Conservation (phyloP, 768 basidiomycete genomes). For the Termitomyces sp. region DNA sequence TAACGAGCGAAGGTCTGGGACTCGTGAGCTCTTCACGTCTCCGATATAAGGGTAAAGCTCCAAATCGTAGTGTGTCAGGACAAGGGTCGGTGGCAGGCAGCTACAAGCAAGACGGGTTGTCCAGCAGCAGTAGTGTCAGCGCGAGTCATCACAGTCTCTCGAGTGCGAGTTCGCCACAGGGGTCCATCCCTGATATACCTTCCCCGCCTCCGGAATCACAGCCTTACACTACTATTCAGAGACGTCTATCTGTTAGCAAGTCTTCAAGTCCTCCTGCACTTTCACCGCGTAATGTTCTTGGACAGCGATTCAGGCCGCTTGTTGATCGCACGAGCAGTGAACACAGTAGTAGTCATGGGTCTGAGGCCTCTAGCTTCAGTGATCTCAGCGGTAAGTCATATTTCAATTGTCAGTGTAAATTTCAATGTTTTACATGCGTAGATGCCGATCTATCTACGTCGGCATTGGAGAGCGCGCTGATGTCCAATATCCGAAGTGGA, state of each 20-base stretch:
- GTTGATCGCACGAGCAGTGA: constrained; percentile 41
- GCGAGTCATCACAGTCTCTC: constrained; percentile 63
- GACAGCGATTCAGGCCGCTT: constrained; percentile 42
- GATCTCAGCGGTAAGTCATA: constrained; percentile 65
- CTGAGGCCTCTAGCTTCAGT: constrained; percentile 78
- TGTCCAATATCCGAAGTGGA: constrained; percentile 66
- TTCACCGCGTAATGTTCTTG: constrained; percentile 48
- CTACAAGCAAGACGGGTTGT: constrained; percentile 32
- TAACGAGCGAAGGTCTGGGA: constrained; percentile 70
- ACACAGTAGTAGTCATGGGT: constrained; percentile 58
- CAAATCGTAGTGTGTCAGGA: constrained; percentile 38
- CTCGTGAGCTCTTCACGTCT: constrained; percentile 44
- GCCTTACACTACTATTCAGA: constrained; percentile 44
- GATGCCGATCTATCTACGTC: constrained; percentile 75
- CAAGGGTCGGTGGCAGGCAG: constrained; percentile 30
- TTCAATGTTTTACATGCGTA: constrained; percentile 17
- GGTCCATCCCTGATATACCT: constrained; percentile 78
- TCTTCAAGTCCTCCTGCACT: constrained; percentile 58
- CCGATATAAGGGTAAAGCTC: constrained; percentile 33
- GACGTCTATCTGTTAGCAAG: constrained; percentile 47
- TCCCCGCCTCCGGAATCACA: constrained; percentile 60
- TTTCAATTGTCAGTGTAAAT: neutral
- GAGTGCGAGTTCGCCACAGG: constrained; percentile 66
- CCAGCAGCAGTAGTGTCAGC: constrained; percentile 39
- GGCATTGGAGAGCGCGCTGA: constrained; percentile 72